Evolutionary conservation across 345 rosid genomes (phyloP).

Genomic region (Citrus unshiu): DNA sequence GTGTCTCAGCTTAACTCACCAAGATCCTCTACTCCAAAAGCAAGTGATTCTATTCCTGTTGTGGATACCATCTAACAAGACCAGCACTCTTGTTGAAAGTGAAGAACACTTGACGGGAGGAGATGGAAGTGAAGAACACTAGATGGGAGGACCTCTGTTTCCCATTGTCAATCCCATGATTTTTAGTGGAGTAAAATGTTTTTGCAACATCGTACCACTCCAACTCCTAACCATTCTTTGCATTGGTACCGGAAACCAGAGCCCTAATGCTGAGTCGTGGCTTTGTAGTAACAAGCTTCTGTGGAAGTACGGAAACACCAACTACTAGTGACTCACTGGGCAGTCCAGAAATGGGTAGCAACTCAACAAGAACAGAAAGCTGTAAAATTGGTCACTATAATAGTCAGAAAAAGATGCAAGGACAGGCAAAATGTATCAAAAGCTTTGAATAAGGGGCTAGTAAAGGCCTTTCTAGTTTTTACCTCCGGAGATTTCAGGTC

Average conservation of each 20-base stretch:
- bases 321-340: conserved; percentile 55
- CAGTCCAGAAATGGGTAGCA: conserved; percentile 77
- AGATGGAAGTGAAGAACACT: too few relatives aligned
- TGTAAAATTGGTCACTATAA: conserved; percentile 29
- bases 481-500: conserved; percentile 94
- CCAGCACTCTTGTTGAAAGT: too few relatives aligned
- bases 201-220: not conserved
- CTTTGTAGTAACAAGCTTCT: conserved; percentile 64
- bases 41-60: too few relatives aligned
- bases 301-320: conserved; percentile 79
- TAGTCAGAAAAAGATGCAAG: not conserved
- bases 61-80: too few relatives aligned
- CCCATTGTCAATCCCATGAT: conserved; percentile 1
- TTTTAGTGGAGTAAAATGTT: not conserved
- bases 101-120: too few relatives aligned
- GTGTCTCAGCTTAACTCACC: too few relatives aligned
- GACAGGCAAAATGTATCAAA: not conserved
- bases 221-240: conserved; percentile 30
- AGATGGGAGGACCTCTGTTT: not conserved
- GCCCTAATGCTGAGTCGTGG: conserved; percentile 80
- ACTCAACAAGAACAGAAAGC: conserved; percentile 76
- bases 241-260: conserved; percentile 43
- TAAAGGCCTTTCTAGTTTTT: not conserved
- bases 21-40: too few relatives aligned
- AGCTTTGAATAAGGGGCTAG: not conserved